phyloP scores from a whole-genome alignment of 805 yeast genomes.

The Pichia sporocuriosa region DNA sequence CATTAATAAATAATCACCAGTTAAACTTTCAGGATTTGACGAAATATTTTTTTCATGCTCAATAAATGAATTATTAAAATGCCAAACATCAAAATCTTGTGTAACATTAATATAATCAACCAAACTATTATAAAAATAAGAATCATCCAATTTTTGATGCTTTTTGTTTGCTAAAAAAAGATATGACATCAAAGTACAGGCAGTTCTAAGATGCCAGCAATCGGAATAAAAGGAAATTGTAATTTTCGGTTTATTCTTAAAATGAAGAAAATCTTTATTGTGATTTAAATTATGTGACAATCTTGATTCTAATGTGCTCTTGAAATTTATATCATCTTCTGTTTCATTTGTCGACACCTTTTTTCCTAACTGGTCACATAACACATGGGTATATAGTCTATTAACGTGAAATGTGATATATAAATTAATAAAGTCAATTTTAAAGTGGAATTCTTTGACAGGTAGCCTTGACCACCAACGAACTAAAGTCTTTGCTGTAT shows the following conservation, averaged over 20 bases:
- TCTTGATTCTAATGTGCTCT: slow-evolving; percentile 12
- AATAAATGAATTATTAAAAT: slow-evolving; percentile 32
- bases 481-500: slow-evolving; percentile 37
- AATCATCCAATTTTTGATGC: slow-evolving; percentile 28
- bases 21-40: slow-evolving; percentile 30
- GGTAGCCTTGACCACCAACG: slow-evolving; percentile 48
- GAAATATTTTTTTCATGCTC: slow-evolving; percentile 12
- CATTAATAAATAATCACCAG: slow-evolving; percentile 40
- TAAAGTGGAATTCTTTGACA: slow-evolving; percentile 36
- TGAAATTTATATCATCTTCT: slow-evolving; percentile 28
- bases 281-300: background rate
- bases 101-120: slow-evolving; percentile 73
- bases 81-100: slow-evolving; percentile 85
- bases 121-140: slow-evolving; percentile 68
- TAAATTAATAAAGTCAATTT: slow-evolving; percentile 64
- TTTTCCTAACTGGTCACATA: slow-evolving; percentile 18
- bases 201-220: slow-evolving; percentile 76
- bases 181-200: slow-evolving; percentile 50
- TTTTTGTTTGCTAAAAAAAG: slow-evolving; percentile 48
- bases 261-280: background rate
- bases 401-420: slow-evolving; percentile 74
- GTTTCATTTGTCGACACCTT: slow-evolving; percentile 13
- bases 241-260: slow-evolving; percentile 29
- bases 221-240: slow-evolving; percentile 57
- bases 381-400: slow-evolving; percentile 36